Percentiles rank a stretch among this genome's conserved stretches.
These are phyloP conservation scores for Lipomyces lipofer DNA, from an alignment of 805 yeast genomes.

Conservation along the genomic window DNA sequence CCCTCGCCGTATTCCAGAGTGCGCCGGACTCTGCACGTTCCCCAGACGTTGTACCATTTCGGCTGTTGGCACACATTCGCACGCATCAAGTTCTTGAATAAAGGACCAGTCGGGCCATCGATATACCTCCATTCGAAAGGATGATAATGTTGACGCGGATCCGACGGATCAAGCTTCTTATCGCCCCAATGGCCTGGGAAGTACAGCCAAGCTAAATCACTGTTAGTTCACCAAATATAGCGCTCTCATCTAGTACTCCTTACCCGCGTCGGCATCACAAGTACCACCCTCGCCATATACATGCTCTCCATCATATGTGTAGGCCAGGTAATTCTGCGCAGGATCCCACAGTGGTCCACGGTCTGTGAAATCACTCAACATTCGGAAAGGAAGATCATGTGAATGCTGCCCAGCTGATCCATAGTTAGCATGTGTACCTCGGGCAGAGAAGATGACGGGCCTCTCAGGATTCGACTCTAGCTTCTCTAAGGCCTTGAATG, in stretches of 20 bases:
- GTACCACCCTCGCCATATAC: conserved; percentile 33
- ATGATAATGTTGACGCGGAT: conserved; percentile 81
- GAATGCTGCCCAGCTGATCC: conserved; percentile 95
- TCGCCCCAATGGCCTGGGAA: conserved; percentile 93
- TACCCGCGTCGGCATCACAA: conserved; percentile 37
- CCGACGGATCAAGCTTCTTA: conserved; percentile 59
- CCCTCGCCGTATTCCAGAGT: conserved; percentile 83
- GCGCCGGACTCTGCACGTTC: conserved; percentile 75
- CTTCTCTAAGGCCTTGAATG: conserved; percentile 73
- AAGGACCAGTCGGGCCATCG: conserved; percentile 92
- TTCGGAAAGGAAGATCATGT: conserved; percentile 91
- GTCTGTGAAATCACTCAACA: conserved; percentile 89
- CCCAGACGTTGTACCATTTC: conserved; percentile 92
- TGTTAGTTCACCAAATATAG: conserved; percentile 45
- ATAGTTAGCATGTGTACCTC: conserved; percentile 97
- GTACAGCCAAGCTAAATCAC: conserved; percentile 74
- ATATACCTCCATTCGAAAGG: conserved; percentile 88
- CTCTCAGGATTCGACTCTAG: conserved; percentile 47
- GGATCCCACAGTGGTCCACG: conserved; percentile 97
- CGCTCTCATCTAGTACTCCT: too few relatives aligned
- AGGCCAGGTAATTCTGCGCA: conserved; percentile 72
- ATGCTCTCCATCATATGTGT: conserved; percentile 68
- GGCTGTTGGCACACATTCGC: conserved; percentile 73
- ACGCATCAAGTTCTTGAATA: conserved; percentile 71
- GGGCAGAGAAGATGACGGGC: conserved; percentile 83